Conservation (phyloP, 306 rosid genomes). For the Acmispon strigosus region DNA sequence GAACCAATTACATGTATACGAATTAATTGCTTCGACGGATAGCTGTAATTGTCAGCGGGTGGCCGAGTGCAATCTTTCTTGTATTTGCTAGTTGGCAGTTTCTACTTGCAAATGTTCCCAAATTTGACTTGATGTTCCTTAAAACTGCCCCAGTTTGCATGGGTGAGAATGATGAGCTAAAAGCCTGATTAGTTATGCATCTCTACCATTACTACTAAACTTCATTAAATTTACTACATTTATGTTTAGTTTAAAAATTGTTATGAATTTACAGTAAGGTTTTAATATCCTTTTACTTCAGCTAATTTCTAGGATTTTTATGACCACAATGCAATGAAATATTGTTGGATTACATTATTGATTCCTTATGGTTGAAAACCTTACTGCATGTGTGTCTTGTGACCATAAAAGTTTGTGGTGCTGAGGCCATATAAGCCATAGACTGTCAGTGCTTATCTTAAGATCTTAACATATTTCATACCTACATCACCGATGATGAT, state of each 20-base stretch:
- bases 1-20: conserved; percentile 20
- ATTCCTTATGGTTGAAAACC: conserved; percentile 1
- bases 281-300: background rate
- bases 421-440: background rate
- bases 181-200: background rate
- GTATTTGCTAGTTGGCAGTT: conserved; percentile 8
- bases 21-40: background rate
- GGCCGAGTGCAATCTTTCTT: background rate
- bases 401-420: conserved; percentile 19
- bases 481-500: background rate
- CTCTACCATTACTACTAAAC: background rate
- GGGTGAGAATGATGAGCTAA: background rate
- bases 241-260: background rate
- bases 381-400: conserved; percentile 17
- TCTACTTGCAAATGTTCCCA: conserved; percentile 12
- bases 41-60: background rate
- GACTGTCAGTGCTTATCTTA: background rate
- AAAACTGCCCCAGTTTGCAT: background rate
- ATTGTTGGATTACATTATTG: conserved; percentile 6
- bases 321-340: background rate
- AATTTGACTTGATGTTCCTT: background rate
- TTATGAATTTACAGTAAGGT: background rate
- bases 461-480: conserved; percentile 5
- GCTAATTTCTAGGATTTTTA: background rate
- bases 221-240: background rate